A percentile compares a stretch with the other conserved stretches of the same genome.
phyloP scores from a whole-genome alignment of 2,329 filamentous ascomycete genomes.

The Decorospora gaudefroyi region DNA sequence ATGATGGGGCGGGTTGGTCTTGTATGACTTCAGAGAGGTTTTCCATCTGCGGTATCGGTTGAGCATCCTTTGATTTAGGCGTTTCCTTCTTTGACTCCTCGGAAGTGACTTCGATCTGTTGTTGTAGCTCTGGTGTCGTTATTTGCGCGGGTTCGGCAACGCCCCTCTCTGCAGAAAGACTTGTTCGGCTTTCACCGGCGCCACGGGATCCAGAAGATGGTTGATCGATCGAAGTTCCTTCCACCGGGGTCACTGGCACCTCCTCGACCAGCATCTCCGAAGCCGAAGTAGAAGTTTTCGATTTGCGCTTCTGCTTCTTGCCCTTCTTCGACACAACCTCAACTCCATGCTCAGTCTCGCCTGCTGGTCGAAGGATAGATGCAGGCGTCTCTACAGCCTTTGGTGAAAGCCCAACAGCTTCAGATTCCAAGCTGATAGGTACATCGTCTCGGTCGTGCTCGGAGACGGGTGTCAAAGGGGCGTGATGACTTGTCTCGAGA shows the following conservation, averaged over 20 bases:
- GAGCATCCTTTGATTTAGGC: constrained; percentile 25
- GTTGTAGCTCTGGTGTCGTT: constrained; percentile 7
- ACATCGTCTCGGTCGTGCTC: not conserved
- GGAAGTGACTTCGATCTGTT: not conserved
- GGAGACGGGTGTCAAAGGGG: not conserved
- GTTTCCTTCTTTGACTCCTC: constrained; percentile 26
- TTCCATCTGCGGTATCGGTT: not conserved
- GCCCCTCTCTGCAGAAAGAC: not conserved
- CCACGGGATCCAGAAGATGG: constrained; percentile 1
- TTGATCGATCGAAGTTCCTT: constrained; percentile 3
- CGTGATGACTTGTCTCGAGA: not conserved
- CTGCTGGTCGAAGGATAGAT: too few species aligned
- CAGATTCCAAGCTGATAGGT: not conserved
- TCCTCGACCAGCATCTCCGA: constrained; percentile 3
- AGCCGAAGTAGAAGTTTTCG: constrained; percentile 10
- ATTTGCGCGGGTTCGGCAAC: constrained; percentile 8
- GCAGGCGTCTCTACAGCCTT: not conserved
- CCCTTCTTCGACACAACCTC: constrained; percentile 14
- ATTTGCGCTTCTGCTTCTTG: constrained; percentile 27
- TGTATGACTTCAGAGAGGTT: not conserved
- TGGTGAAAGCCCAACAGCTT: not conserved
- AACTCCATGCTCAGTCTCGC: constrained; percentile 7
- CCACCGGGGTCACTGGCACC: not conserved
- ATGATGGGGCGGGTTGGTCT: not conserved
- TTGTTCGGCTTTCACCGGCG: not conserved